phyloP scores from a whole-genome alignment of 2,329 filamentous ascomycete species.

The Orbilia ellipsospora region DNA sequence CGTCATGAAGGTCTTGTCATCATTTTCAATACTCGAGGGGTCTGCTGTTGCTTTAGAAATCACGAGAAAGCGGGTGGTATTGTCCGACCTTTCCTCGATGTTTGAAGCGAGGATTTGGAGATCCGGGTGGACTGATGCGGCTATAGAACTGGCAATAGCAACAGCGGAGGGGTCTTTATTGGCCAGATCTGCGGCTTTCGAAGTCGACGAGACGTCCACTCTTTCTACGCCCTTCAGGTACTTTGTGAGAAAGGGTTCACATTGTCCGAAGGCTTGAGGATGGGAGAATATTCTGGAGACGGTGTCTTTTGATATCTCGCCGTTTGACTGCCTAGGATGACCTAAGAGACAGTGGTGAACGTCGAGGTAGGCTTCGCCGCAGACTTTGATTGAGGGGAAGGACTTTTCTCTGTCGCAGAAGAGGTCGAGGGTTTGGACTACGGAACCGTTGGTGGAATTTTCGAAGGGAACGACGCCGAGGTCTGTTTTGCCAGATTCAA shows the following conservation, averaged over 20 bases:
- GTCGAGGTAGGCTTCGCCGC: conserved; percentile 84
- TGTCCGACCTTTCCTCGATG: conserved; percentile 79
- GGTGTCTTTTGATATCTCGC: conserved; percentile 64
- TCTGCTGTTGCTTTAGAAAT: conserved; percentile 63
- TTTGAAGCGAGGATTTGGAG: conserved; percentile 71
- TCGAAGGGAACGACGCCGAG: conserved; percentile 93
- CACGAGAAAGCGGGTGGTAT: conserved; percentile 82
- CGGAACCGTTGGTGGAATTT: conserved; percentile 93
- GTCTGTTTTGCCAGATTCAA: conserved; percentile 73
- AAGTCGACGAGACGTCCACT: conserved; percentile 86
- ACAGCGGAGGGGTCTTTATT: conserved; percentile 71
- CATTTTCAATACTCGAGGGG: conserved; percentile 25
- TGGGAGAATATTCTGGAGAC: conserved; percentile 87
- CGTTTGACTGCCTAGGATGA: conserved; percentile 61
- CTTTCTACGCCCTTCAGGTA: conserved; percentile 80
- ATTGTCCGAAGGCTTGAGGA: conserved; percentile 95
- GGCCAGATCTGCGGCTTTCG: conserved; percentile 82
- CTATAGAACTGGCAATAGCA: conserved; percentile 80
- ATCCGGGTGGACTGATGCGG: conserved; percentile 72
- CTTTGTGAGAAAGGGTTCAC: conserved; percentile 76
- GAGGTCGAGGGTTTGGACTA: conserved; percentile 88
- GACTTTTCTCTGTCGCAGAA: conserved; percentile 77
- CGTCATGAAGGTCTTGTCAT: conserved; percentile 69
- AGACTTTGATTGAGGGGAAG: conserved; percentile 78
- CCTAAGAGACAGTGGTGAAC: conserved; percentile 90